These are phyloP conservation scores for Candida coquimbonensis DNA, from an alignment of 805 yeast species.

Conservation along the genomic window DNA sequence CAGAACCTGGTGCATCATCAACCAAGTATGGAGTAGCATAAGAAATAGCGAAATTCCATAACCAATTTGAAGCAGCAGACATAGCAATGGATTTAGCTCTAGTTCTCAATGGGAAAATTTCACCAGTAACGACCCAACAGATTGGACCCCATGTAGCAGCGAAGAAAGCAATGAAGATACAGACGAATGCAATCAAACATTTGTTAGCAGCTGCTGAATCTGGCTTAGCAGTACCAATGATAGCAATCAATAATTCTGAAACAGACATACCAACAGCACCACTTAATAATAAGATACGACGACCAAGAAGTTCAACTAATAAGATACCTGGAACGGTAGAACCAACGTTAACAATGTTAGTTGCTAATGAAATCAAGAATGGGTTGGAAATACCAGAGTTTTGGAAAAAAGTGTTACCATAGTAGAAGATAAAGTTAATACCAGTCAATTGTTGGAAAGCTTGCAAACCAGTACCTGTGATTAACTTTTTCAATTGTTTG, in stretches of 20 bases:
- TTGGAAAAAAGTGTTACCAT: conserved; percentile 55
- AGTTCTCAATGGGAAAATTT: conserved; percentile 62
- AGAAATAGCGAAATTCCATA: conserved; percentile 70
- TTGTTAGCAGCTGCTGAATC: conserved; percentile 31
- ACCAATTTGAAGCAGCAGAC: conserved; percentile 74
- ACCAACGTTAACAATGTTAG: conserved; percentile 39
- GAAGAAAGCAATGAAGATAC: conserved; percentile 63
- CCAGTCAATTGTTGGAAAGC: conserved; percentile 65
- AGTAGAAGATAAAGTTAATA: conserved; percentile 66
- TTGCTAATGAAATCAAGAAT: conserved; percentile 35
- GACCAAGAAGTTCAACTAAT: conserved; percentile 53
- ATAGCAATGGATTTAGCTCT: conserved; percentile 69
- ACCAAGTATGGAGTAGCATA: conserved; percentile 69
- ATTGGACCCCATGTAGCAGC: conserved; percentile 85
- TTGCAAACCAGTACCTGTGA: conserved; percentile 37
- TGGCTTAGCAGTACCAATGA: conserved; percentile 26
- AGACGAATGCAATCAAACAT: conserved; percentile 45
- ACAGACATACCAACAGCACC: conserved; percentile 61
- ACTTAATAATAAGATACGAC: conserved; percentile 50
- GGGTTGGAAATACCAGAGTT: conserved; percentile 43
- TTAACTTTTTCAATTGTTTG: conserved; percentile 36
- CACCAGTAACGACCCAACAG: conserved; percentile 61
- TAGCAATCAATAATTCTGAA: conserved; percentile 59
- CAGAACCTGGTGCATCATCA: conserved; percentile 53
- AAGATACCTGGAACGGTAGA: conserved; percentile 50